Conservation (phyloP, 2,329 filamentous ascomycete genomes). For the Botrytis elliptica region DNA sequence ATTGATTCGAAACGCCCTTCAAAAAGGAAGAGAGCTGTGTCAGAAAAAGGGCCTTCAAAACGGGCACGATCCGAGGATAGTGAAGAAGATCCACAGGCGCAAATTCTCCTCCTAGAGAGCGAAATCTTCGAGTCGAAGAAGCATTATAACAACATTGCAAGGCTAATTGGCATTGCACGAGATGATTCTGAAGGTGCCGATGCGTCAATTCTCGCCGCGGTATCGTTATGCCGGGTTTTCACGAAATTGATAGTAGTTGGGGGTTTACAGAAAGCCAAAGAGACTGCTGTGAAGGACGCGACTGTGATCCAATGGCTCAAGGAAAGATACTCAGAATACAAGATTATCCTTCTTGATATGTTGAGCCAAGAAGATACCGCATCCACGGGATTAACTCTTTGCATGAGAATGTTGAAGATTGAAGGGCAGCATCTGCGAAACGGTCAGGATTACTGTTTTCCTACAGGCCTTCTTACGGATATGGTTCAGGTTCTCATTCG, state of each 20-base stretch:
- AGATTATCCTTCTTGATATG: slow-evolving; percentile 58
- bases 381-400: slow-evolving; percentile 69
- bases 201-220: slow-evolving; percentile 64
- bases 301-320: slow-evolving; percentile 78
- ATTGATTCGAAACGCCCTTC: slow-evolving; percentile 23
- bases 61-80: slow-evolving; percentile 45
- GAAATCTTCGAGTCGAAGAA: slow-evolving; percentile 83
- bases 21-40: slow-evolving; percentile 52
- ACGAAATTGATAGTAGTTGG: slow-evolving; percentile 75
- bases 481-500: slow-evolving; percentile 63
- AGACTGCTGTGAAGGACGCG: slow-evolving; percentile 67
- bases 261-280: slow-evolving; percentile 63
- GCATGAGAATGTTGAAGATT: slow-evolving; percentile 81
- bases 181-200: slow-evolving; percentile 52
- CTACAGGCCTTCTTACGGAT: slow-evolving; percentile 61
- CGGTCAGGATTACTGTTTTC: slow-evolving; percentile 67
- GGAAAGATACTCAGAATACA: slow-evolving; percentile 70
- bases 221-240: slow-evolving; percentile 85
- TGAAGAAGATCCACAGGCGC: slow-evolving; percentile 56
- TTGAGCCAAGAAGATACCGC: slow-evolving; percentile 63
- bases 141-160: slow-evolving; percentile 87
- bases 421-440: slow-evolving; percentile 64
- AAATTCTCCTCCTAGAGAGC: slow-evolving; percentile 73
- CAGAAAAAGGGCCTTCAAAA: slow-evolving; percentile 47
- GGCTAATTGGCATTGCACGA: slow-evolving; percentile 62